phyloP scores from a whole-genome alignment of 1,139 yeast species.

The Kurtzmaniella natalensis region DNA sequence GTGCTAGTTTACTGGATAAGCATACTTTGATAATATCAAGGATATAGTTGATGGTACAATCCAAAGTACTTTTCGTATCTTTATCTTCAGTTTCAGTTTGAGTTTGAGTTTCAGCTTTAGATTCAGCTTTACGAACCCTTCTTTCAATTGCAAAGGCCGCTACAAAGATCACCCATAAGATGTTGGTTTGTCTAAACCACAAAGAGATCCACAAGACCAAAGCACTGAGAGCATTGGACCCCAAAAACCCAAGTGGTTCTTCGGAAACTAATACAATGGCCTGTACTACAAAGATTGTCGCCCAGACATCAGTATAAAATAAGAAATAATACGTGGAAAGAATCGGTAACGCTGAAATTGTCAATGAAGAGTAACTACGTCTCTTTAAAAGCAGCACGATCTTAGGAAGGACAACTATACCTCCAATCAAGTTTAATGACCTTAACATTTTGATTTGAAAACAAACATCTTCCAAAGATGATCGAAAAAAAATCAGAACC shows the following conservation, averaged over 20 bases:
- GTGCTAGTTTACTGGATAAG: slow-evolving; percentile 19
- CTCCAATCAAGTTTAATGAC: slow-evolving; percentile 61
- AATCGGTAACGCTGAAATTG: slow-evolving; percentile 62
- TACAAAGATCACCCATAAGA: slow-evolving; percentile 73
- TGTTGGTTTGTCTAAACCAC: slow-evolving; percentile 84
- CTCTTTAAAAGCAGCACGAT: slow-evolving; percentile 16
- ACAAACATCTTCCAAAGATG: background rate
- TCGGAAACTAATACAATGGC: slow-evolving; percentile 30
- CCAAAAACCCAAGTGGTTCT: slow-evolving; percentile 14
- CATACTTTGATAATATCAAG: slow-evolving; percentile 17
- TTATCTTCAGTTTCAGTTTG: slow-evolving; percentile 3
- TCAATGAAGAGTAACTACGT: slow-evolving; percentile 42
- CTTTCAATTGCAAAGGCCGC: slow-evolving; percentile 49
- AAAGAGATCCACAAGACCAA: slow-evolving; percentile 54
- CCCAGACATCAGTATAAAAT: slow-evolving; percentile 93
- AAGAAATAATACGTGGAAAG: slow-evolving; percentile 67
- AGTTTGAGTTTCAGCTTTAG: no score
- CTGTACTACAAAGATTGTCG: slow-evolving; percentile 60
- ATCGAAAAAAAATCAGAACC: slow-evolving; percentile 15
- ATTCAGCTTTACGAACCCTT: slow-evolving; percentile 19
- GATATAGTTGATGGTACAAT: slow-evolving; percentile 8
- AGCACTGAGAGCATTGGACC: slow-evolving; percentile 29
- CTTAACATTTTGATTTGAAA: slow-evolving; percentile 36
- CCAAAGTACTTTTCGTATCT: background rate
- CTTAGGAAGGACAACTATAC: slow-evolving; percentile 49